Base-by-base conservation (phyloP, 2,329 filamentous ascomycete species). In the Claviceps cyperi region DNA sequence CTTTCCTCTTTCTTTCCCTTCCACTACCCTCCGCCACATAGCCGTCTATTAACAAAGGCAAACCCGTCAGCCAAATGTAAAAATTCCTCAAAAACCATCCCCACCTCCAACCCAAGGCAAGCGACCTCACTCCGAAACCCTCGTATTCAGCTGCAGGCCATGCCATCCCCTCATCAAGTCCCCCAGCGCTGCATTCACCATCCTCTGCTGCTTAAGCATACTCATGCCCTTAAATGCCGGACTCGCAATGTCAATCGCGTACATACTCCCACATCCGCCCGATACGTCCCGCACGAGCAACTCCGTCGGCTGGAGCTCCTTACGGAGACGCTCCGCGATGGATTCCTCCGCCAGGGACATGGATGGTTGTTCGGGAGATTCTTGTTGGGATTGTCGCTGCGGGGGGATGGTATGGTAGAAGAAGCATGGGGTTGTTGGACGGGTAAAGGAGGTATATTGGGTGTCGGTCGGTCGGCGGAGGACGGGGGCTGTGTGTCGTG, bases 221-320 rank as follows among this genome's bases (percentile, higher is more conserved):
- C 72, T 75, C 58, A 80, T 64, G 45, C 86, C 87, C 49, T 74
- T 73, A 66, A 94, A 94, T 59, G 73, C 75, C 45, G 80, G 73
- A 7, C 83, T 86, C 46, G 80, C 76, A 55, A 92, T 81, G 59
- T 90, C 83, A 56, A 94, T 83, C 50, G 81, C 83, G 68, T 92
- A 92, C 87, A 92, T 92, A 61, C 81, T 86, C 9, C 86, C 86
- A 67, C 86, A 94, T 32, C 86, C 86, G 52, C 87, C 86, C 22
- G 83, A 87, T 48, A 92, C 79, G 67, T 94, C 86, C 63, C 84
- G 82, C 9, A 92, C 84, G 64, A 80, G 65, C 24, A 81, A 65
- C 52, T 74, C 65, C 0, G 71, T 71, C 0, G 77, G 76, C 1
- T 63, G 55, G 50, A 80, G 75, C 58, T 74, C 74, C 6, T 66